Percentiles rank a stretch among this genome's conserved stretches.
Evolutionary conservation across 73 alveolate genomes (phyloP).

Genomic region (Stentor roeselii): DNA sequence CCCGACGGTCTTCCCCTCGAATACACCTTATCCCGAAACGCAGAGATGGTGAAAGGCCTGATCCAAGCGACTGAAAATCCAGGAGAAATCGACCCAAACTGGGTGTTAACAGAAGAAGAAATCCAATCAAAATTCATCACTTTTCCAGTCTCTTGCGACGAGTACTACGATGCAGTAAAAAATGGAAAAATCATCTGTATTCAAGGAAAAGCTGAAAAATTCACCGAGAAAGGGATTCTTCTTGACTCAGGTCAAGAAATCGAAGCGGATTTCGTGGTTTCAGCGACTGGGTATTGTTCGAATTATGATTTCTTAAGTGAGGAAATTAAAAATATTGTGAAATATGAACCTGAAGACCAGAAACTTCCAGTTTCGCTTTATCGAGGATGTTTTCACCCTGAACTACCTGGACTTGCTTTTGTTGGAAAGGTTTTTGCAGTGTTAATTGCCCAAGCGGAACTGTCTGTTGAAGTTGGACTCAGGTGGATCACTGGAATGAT

Average conservation of each 20-base stretch:
- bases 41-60: too few relatives aligned
- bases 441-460: background rate
- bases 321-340: background rate
- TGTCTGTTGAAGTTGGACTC: background rate
- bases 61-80: background rate
- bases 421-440: background rate
- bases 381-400: background rate
- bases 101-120: background rate
- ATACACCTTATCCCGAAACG: too few relatives aligned
- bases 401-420: background rate
- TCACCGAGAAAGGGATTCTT: background rate
- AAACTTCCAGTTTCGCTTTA: background rate
- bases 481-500: background rate
- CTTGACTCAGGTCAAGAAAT: background rate
- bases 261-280: constrained; percentile 1
- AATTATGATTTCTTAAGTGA: background rate
- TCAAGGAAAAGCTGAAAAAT: background rate
- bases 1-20: too few relatives aligned
- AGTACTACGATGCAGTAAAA: too few relatives aligned
- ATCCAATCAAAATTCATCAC: too few relatives aligned
- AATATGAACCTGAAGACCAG: background rate
- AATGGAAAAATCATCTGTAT: background rate
- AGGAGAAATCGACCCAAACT: background rate
- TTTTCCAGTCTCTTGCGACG: too few relatives aligned
- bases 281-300: background rate